phyloP scores from a whole-genome alignment of 106 monocot genomes.

The Dioscorea zingiberensis region DNA sequence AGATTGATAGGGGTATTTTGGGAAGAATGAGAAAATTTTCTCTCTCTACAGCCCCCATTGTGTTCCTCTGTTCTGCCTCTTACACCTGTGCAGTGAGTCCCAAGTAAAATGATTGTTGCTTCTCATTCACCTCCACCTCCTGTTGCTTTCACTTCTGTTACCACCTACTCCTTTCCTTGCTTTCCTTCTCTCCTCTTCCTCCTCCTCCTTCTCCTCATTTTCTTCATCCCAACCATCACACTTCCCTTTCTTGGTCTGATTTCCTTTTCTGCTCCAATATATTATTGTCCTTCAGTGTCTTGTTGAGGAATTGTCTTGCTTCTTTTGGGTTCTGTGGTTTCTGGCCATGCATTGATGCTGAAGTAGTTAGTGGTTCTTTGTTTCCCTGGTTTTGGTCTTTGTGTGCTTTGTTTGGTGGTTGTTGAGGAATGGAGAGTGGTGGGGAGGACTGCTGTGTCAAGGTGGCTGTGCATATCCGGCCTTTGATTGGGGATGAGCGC shows the following conservation, averaged over 20 bases:
- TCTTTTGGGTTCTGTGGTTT: not conserved
- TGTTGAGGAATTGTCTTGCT: not conserved
- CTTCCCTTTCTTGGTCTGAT: no score
- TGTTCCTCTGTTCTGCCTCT: not conserved
- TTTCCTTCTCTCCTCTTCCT: no score
- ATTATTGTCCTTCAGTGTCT: not conserved
- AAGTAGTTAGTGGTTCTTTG: not conserved
- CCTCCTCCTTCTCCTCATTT: no score
- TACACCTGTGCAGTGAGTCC: constrained; percentile 6
- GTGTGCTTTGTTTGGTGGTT: not conserved
- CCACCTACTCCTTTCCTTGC: not conserved
- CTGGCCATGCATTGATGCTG: not conserved
- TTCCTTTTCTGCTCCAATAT: not conserved
- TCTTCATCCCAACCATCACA: no score
- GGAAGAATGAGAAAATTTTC: no score
- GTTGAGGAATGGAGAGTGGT: constrained; percentile 55
- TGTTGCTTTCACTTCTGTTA: constrained; percentile 12
- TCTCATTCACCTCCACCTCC: not conserved
- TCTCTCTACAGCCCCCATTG: not conserved
- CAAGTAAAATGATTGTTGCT: constrained; percentile 7
- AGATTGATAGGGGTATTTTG: no score
- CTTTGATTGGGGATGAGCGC: constrained; percentile 84
- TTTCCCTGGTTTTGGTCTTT: not conserved
- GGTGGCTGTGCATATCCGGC: constrained; percentile 90
- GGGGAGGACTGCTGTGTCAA: constrained; percentile 87